A percentile compares a stretch with the other conserved stretches of the same genome.
Evolutionary conservation across 2,329 filamentous ascomycete genomes (phyloP).

Genomic region (Shiraia sp.): DNA sequence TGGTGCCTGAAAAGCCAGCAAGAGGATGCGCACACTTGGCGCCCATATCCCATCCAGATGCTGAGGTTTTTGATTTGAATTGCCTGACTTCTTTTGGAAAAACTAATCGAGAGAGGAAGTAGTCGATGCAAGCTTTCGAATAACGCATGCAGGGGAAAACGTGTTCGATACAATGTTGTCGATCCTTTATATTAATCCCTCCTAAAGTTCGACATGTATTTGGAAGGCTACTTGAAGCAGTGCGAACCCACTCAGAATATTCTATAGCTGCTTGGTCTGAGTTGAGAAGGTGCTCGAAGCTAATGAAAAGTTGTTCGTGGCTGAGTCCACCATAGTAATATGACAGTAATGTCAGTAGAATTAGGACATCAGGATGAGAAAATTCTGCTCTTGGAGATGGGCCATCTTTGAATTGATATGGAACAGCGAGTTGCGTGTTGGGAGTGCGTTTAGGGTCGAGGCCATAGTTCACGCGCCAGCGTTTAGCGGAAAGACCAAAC

Average conservation of each 20-base stretch:
- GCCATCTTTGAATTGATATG: slow-evolving; percentile 67
- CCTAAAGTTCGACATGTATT: slow-evolving; percentile 45
- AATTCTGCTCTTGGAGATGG: slow-evolving; percentile 67
- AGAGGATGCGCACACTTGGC: slow-evolving; percentile 52
- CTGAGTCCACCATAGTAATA: slow-evolving; percentile 68
- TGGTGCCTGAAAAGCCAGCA: slow-evolving; percentile 73
- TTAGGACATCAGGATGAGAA: slow-evolving; percentile 69
- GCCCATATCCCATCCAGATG: slow-evolving; percentile 70
- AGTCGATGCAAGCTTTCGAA: slow-evolving; percentile 63
- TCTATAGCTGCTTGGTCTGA: slow-evolving; percentile 58
- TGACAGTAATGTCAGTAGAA: slow-evolving; percentile 66
- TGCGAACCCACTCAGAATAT: slow-evolving; percentile 56
- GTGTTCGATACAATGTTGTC: slow-evolving; percentile 48
- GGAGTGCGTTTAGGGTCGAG: slow-evolving; percentile 54
- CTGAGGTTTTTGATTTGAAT: slow-evolving; percentile 65
- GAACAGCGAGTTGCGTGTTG: slow-evolving; percentile 59
- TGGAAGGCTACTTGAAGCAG: slow-evolving; percentile 27
- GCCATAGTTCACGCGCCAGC: slow-evolving; percentile 70
- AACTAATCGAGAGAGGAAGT: slow-evolving; percentile 61
- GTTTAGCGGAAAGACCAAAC: slow-evolving; percentile 60
- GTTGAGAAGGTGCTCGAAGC: slow-evolving; percentile 53
- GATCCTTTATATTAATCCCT: slow-evolving; percentile 52
- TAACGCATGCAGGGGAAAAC: slow-evolving; percentile 60
- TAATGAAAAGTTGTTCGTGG: slow-evolving; percentile 54
- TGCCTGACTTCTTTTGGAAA: slow-evolving; percentile 67